Conservation (phyloP, 202 grass and related monocot genomes). For the Cymbopogon flexuosus region DNA sequence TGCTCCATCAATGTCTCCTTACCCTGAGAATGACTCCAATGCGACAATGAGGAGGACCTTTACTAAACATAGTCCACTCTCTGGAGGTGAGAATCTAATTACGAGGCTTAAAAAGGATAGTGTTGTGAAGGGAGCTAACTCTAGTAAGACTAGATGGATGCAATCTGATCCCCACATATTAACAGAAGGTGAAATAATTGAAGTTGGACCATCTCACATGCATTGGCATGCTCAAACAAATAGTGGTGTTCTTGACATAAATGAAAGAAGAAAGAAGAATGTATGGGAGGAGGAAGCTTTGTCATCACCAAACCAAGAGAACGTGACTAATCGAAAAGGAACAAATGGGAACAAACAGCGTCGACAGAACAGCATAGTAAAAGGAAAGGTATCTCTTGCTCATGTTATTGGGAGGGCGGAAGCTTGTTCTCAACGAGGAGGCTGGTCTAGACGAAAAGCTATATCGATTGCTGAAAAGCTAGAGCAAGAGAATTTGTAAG, state of each 20-base stretch:
- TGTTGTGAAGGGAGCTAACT: constrained; percentile 42
- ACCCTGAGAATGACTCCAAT: constrained; percentile 39
- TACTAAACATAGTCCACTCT: constrained; percentile 51
- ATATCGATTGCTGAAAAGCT: constrained; percentile 89
- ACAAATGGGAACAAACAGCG: constrained; percentile 49
- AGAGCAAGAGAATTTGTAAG: constrained; percentile 96
- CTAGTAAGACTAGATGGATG: constrained; percentile 56
- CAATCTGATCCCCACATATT: constrained; percentile 84
- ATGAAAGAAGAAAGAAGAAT: constrained; percentile 44
- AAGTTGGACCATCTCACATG: constrained; percentile 51
- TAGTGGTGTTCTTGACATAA: constrained; percentile 30
- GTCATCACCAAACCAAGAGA: constrained; percentile 45
- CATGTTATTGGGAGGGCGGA: constrained; percentile 80
- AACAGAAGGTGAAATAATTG: constrained; percentile 93
- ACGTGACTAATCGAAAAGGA: constrained; percentile 38
- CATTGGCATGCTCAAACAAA: constrained; percentile 38
- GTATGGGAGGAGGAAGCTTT: constrained; percentile 52
- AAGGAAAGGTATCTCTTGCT: constrained; percentile 85
- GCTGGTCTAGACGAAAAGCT: constrained; percentile 81
- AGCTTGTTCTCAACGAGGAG: constrained; percentile 58
- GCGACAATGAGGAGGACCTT: constrained; percentile 45
- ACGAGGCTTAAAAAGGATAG: constrained; percentile 47
- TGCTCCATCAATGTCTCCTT: constrained; percentile 38
- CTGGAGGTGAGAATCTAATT: constrained; percentile 54
- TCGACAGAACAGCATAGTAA: constrained; percentile 65